Evolutionary conservation across 192 early-diverging fungal species (phyloP), one percentile per base, ranked within the genome.

Genomic region (Coemansia sp.): DNA sequence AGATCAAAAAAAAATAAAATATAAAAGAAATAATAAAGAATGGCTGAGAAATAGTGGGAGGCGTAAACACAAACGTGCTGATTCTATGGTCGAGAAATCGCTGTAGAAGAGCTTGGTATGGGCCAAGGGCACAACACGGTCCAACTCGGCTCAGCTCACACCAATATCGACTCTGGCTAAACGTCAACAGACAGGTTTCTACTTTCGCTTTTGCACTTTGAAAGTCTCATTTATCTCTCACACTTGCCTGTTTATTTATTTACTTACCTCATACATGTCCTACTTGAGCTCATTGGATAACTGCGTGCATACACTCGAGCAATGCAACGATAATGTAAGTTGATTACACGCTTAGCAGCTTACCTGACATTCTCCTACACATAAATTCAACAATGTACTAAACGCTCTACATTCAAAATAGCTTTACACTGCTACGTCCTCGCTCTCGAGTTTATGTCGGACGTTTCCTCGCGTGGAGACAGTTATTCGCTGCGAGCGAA

Each of bases 401-500:
- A 58, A 7, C 16, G 1, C 55, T 58, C 16, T 17, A 13, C 63
- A 35, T 39, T 32, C 23, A 72, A 70, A 37, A 63, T 77, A 38
- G 75, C 77, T 84, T 37, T 57, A 63, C 28, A 60, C 35, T 16
- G 57, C 77, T 13, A 84, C 82, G 4, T 42, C 55, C 10, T 76
- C 74, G 62, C 71, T 84, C 13, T 55, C 70, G 3, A 21, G 40
- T n/a, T 64, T 84, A 26, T 76, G 74, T 19, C 62, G 59, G 65
- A 76, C 70, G 52, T 84, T 84, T 64, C 77, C 82, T n/a, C 70
- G 82, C 8, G 74, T 76, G 11, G 65, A 64, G 35, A 71, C 77
- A 4, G 82, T 84, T 28, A 76, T 84, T 33, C 82, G 78, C 17
- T 80, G 82, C 77, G 70, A 73, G 10, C 72, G 61, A 32, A 69